Evolutionary conservation across 495 filamentous ascomycete genomes (phyloP), one percentile per base, ranked within the genome.

Genomic region (Ramalina intermedia): DNA sequence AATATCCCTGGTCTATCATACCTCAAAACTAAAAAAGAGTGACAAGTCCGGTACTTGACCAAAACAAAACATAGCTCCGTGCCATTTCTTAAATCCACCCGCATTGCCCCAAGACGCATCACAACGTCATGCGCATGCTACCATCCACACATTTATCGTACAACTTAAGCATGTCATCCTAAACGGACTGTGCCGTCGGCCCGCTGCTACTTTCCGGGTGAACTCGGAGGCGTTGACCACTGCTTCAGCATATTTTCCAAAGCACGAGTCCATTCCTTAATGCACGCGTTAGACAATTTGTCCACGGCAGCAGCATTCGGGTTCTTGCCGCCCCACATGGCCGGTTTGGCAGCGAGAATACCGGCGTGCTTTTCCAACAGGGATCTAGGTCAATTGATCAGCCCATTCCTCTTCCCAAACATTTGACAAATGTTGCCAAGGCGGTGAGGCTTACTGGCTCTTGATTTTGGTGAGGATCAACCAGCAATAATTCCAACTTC

Each of bases 401-500:
- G 53, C 33, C 35, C 36, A 47, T 17, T 41, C 37, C 26, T 35
- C 29, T 7, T 14, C 29, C 12, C 29, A 13, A 9, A 33, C 5
- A 33, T 33, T 33, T 13, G 29, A 33, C 8, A 33, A 33, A 33
- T 7, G 12, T 33, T 33, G 29, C 29, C 37, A 11, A n/a, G 20
- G 17, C 23, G 26, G 41, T 14, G 40, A 33, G 45, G 73, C 80
- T 63, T 63, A 84, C 80, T 82, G 75, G 48, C 74, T 75, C 38
- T 72, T 66, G 29, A 86, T 75, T 53, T 84, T 85, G 13, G 61
- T 65, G n/a, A 88, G 65, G 26, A 83, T 75, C 35, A 86, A 65
- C 83, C 84, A 87, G 38, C 78, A 84, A 58, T 80, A 72, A 54
- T 87, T 88, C 82, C 84, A 87, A 57, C 80, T 85, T 12, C 79